Percentiles rank a stretch among this genome's conserved stretches.
phyloP scores from a whole-genome alignment of 768 basidiomycete genomes.

The Dendrothele bispora region DNA sequence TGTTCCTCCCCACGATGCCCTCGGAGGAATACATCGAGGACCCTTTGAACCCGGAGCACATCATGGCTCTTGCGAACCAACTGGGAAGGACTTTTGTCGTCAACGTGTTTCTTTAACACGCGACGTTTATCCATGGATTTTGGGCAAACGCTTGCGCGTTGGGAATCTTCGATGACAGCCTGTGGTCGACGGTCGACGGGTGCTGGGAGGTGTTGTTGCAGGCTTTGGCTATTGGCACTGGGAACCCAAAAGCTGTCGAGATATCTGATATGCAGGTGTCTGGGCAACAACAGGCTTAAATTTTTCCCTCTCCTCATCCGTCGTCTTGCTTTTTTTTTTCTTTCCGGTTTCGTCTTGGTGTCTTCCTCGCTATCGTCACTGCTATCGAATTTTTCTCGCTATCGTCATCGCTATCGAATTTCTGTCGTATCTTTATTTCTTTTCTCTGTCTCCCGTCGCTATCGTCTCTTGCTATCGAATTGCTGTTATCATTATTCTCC shows the following conservation, averaged over 20 bases:
- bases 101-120: slow-evolving; percentile 47
- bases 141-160: slow-evolving; percentile 74
- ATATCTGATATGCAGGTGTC: background rate
- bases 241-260: slow-evolving; percentile 22
- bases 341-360: background rate
- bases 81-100: slow-evolving; percentile 42
- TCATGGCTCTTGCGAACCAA: slow-evolving; percentile 26
- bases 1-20: slow-evolving; percentile 56
- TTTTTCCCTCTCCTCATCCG: background rate
- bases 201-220: slow-evolving; percentile 69
- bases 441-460: too few species aligned
- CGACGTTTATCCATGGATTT: slow-evolving; percentile 56
- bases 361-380: background rate
- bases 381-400: background rate
- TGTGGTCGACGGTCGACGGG: slow-evolving; percentile 69
- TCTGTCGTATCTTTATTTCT: background rate
- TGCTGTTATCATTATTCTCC: background rate
- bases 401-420: background rate
- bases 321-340: background rate
- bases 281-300: background rate
- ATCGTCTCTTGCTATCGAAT: background rate
- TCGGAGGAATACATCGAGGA: slow-evolving; percentile 37
- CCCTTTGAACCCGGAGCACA: slow-evolving; percentile 10
- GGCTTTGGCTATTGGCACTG: slow-evolving; percentile 54
- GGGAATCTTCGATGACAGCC: slow-evolving; percentile 61